Evolutionary conservation across 2,329 filamentous ascomycete species (phyloP).

Genomic region (Venturia nashicola): DNA sequence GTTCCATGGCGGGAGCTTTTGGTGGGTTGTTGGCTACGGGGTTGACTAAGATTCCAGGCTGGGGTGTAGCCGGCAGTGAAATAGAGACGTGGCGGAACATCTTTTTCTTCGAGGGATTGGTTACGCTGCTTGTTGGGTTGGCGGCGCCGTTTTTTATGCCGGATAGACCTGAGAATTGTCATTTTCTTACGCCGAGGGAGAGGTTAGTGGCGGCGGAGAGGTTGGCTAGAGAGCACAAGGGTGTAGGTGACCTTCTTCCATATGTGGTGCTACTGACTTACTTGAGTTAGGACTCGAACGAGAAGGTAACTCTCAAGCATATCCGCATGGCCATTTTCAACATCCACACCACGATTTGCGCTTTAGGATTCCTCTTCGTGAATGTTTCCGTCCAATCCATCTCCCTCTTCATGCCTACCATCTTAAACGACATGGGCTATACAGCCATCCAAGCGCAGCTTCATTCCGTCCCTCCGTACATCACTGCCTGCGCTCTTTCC

Average conservation of each 20-base stretch:
- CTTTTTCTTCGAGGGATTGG: conserved; percentile 50
- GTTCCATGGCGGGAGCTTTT: conserved; percentile 45
- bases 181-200: conserved; percentile 41
- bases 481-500: conserved; percentile 24
- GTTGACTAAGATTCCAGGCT: conserved; percentile 38
- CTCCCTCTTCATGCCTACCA: conserved; percentile 27
- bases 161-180: conserved; percentile 34
- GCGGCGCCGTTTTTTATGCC: conserved; percentile 41
- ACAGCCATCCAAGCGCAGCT: conserved; percentile 25
- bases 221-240: conserved; percentile 37
- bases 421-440: conserved; percentile 25
- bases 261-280: not conserved
- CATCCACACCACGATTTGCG: conserved; percentile 48
- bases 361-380: conserved; percentile 45
- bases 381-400: conserved; percentile 46
- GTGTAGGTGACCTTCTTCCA: conserved; percentile 14
- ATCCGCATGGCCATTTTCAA: conserved; percentile 40
- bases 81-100: conserved; percentile 40
- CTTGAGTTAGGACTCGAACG: conserved; percentile 21
- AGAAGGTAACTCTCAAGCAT: conserved; percentile 37
- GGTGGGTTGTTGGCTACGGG: conserved; percentile 44
- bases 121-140: conserved; percentile 38
- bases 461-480: conserved; percentile 27
- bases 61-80: conserved; percentile 25
- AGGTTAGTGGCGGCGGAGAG: conserved; percentile 41